phyloP scores from a whole-genome alignment of 2,329 filamentous ascomycete species.

The Xylariaceae sp. region DNA sequence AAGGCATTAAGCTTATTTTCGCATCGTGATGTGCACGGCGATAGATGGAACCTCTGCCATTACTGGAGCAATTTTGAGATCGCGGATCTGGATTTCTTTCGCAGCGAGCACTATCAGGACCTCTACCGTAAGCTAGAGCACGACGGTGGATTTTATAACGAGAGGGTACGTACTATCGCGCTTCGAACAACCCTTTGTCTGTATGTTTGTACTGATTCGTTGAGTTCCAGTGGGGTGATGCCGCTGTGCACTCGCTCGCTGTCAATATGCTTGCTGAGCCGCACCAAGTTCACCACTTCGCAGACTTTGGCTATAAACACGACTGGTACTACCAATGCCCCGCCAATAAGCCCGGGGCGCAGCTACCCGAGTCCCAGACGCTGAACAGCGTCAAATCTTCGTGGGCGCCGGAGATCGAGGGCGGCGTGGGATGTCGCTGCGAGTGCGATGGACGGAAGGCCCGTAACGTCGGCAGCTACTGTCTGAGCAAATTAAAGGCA shows the following conservation, averaged over 20 bases:
- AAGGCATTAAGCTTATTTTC: constrained; percentile 30
- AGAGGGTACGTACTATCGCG: constrained; percentile 30
- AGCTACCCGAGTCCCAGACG: constrained; percentile 29
- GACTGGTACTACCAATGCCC: constrained; percentile 31
- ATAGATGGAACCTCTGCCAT: constrained; percentile 40
- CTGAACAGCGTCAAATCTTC: constrained; percentile 22
- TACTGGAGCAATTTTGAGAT: constrained; percentile 47
- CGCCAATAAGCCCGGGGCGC: constrained; percentile 33
- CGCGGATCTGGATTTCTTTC: constrained; percentile 40
- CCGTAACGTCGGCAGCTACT: constrained; percentile 32
- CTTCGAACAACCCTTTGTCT: neutral
- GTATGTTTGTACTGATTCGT: constrained; percentile 1
- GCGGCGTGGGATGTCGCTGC: constrained; percentile 39
- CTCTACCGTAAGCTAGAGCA: constrained; percentile 35
- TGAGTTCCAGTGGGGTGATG: constrained; percentile 40
- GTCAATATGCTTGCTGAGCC: constrained; percentile 38
- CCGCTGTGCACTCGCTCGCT: constrained; percentile 39
- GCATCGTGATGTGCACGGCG: constrained; percentile 34
- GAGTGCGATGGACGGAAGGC: constrained; percentile 32
- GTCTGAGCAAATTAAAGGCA: constrained; percentile 33
- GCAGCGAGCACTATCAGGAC: constrained; percentile 34
- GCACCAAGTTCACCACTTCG: constrained; percentile 39
- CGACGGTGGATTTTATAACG: constrained; percentile 39
- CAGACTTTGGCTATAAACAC: constrained; percentile 39
- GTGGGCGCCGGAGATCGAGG: constrained; percentile 28